Evolutionary conservation across 1,139 yeast genomes (phyloP).

Genomic region (Geotrichum cucujoidarum): DNA sequence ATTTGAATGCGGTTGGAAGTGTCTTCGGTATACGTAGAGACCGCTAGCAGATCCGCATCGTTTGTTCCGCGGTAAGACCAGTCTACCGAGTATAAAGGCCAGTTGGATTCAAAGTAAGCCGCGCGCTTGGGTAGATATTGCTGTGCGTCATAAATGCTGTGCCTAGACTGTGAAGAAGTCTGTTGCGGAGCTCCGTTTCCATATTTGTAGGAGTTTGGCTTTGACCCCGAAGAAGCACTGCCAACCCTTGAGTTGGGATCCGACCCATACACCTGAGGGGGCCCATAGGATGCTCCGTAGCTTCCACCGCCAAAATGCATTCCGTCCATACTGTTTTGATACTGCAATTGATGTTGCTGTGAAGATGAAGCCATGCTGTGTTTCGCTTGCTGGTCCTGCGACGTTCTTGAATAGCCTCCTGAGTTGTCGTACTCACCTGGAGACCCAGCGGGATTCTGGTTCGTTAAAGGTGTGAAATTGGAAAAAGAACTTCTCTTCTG

Average conservation of each 20-base stretch:
- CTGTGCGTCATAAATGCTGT: not conserved
- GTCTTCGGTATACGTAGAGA: constrained; percentile 70
- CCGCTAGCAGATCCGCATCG: constrained; percentile 51
- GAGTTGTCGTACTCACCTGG: not conserved
- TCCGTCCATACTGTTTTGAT: not conserved
- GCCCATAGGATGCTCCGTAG: constrained; percentile 3
- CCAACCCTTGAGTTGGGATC: not conserved
- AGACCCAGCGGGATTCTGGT: not conserved
- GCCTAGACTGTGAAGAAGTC: not conserved
- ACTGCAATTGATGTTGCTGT: constrained; percentile 1
- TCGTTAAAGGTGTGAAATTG: constrained; percentile 5
- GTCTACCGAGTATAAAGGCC: constrained; percentile 63
- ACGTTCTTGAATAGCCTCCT: not conserved
- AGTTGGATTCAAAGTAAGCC: constrained; percentile 51
- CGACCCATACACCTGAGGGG: constrained; percentile 9
- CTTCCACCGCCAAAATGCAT: constrained; percentile 13
- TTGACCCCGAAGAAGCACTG: not conserved
- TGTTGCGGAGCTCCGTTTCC: not conserved
- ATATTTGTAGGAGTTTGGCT: not conserved
- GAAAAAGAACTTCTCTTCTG: constrained; percentile 14
- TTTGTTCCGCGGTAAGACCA: constrained; percentile 48
- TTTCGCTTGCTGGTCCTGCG: constrained; percentile 1
- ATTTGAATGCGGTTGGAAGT: constrained; percentile 25
- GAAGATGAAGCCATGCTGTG: constrained; percentile 1
- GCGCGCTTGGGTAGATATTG: constrained; percentile 3